Evolutionary conservation across 2,329 filamentous ascomycete genomes (phyloP).

Genomic region (Penicillium sp.): DNA sequence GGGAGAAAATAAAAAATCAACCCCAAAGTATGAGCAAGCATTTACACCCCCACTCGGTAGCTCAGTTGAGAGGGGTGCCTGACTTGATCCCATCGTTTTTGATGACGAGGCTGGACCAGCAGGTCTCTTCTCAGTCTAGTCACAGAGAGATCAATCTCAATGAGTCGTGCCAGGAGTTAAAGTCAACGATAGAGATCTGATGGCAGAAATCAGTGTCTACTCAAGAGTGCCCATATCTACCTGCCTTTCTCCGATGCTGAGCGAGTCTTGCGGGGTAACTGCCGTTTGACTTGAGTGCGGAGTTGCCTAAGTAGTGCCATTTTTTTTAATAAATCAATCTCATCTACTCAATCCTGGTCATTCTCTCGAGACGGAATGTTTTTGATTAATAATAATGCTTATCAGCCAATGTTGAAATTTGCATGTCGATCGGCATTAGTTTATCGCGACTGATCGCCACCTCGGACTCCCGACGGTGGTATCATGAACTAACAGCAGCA

Average conservation of each 20-base stretch:
- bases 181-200: not conserved
- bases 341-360: not conserved
- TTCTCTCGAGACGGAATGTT: not conserved
- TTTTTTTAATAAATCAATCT: not conserved
- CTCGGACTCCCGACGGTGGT: constrained; percentile 19
- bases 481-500: constrained; percentile 6
- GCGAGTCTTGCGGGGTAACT: not conserved
- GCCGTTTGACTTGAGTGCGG: not conserved
- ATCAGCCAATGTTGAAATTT: not conserved
- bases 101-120: not conserved
- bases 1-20: not conserved
- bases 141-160: not conserved
- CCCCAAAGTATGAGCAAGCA: not conserved
- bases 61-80: not conserved
- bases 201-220: not conserved
- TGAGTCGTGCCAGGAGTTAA: not conserved
- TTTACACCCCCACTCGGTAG: not conserved
- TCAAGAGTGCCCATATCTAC: not conserved
- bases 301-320: not conserved
- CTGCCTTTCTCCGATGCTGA: not conserved
- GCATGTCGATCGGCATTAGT: not conserved
- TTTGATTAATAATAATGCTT: not conserved
- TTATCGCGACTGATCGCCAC: constrained; percentile 4
- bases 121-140: not conserved
- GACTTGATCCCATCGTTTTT: not conserved